Base-by-base conservation (phyloP, 208 protist species). In the Leishmania turanica region DNA sequence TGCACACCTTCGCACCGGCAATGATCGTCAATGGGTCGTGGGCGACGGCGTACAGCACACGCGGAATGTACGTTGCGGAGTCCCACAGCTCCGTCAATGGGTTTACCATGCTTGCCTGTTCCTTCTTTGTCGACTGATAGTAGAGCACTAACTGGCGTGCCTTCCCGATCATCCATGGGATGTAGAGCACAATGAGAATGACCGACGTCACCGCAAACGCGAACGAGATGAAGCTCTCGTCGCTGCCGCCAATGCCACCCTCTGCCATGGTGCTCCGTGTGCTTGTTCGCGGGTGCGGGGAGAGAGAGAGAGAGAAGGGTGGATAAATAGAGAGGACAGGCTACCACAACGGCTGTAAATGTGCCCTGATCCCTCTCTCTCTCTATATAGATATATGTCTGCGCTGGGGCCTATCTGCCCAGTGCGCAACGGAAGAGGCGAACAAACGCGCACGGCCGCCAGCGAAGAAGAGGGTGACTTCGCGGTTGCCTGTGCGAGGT, bases 211-310 rank as follows among this genome's bases (percentile, higher is more conserved):
- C 90, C 37, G 95, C 93, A 81, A 98, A 98, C 6, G 89, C 83
- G 77, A 98, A 98, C 13, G 92, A 94, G 77, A 96, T 96, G 80
- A 98, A 98, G 78, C 88, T 90, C 77, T 98, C 95, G 89, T 98
- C 88, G 79, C 93, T 96, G 42, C 93, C 91, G 75, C 91, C 90
- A 69, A 96, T 78, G 31, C 91, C 93, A 51, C 88, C 85, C 84
- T 92, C 87, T 17, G 80, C 79, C 83, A 89, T 89, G 17, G 47
- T 53, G 74, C 56, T 34, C 56, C 56, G 5, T 15, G 11, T 62
- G 72, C 47, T 11, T 75, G 34, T 13, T 7, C 17, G n/a, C 53
- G 40, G 15, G 40, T 42, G 40, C 40, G 40, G 0, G 40, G 40
- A n/a, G 40, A 27, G n/a, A 17, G 27, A 27, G 17, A 27, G 3